A percentile compares a stretch with the other conserved stretches of the same genome.
Conservation (phyloP, 2,329 filamentous ascomycete genomes). For the Rutstroemia sp. region DNA sequence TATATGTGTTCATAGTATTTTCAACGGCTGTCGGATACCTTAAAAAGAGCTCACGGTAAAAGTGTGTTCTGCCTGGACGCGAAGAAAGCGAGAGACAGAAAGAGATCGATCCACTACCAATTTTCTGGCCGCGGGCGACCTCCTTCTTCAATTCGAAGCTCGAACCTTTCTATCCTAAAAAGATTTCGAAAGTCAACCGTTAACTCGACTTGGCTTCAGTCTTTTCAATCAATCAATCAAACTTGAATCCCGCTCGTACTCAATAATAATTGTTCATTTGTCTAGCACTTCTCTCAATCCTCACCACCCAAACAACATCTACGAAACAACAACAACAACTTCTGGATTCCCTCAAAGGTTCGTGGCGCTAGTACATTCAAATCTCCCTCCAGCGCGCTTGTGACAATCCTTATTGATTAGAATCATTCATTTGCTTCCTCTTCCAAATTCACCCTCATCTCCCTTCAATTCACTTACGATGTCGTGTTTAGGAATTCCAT, state of each 20-base stretch:
- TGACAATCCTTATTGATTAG: background rate
- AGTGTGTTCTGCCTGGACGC: conserved; percentile 25
- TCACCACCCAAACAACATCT: background rate
- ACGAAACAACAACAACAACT: background rate
- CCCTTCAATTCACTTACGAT: conserved; percentile 5
- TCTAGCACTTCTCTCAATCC: conserved; percentile 7
- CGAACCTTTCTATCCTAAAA: conserved; percentile 24
- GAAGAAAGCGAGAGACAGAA: conserved; percentile 5
- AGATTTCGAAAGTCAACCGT: conserved; percentile 28
- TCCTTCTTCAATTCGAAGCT: conserved; percentile 31
- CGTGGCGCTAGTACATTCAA: conserved; percentile 17
- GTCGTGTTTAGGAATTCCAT: conserved; percentile 12
- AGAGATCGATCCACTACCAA: conserved; percentile 19
- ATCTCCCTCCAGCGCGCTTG: conserved; percentile 12
- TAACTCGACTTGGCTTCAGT: conserved; percentile 29
- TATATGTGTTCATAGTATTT: conserved; percentile 1
- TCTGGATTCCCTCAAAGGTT: conserved; percentile 22
- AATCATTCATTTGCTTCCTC: background rate
- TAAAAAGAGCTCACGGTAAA: conserved; percentile 22
- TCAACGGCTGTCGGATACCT: background rate
- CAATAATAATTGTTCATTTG: conserved; percentile 28
- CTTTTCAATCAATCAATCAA: conserved; percentile 13
- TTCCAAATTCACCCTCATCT: conserved; percentile 9
- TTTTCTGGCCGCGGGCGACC: conserved; percentile 50
- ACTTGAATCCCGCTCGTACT: too few relatives aligned